phyloP scores from a whole-genome alignment of 1,284 basidiomycete species.

The Waitea zeae region DNA sequence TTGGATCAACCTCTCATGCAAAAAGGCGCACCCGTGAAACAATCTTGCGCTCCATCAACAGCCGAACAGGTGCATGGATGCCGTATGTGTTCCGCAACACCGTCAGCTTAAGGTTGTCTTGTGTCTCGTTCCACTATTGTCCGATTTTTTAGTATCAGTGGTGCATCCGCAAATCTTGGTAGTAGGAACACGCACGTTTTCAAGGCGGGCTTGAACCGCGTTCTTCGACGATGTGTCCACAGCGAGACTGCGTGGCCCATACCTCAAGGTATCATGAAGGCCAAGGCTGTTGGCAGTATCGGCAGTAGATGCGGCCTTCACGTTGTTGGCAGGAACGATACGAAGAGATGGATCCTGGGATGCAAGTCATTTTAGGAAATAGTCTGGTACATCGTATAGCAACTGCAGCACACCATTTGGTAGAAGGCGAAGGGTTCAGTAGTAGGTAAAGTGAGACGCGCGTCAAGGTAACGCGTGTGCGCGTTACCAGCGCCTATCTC shows the following conservation, averaged over 20 bases:
- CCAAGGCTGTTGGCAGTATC: conserved; percentile 58
- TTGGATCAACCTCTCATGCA: background rate
- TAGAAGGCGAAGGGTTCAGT: too few relatives aligned
- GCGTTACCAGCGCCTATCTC: too few relatives aligned
- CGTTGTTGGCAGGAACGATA: conserved; percentile 38
- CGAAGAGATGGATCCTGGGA: conserved; percentile 44
- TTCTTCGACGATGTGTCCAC: conserved; percentile 44
- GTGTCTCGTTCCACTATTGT: conserved; percentile 80
- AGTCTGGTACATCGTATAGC: too few relatives aligned
- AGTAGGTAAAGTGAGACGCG: too few relatives aligned
- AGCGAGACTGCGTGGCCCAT: conserved; percentile 62
- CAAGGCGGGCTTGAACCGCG: conserved; percentile 42
- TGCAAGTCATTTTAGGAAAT: too few relatives aligned
- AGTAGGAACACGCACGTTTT: conserved; percentile 34
- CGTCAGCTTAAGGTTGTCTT: conserved; percentile 75
- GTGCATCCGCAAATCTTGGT: conserved; percentile 1
- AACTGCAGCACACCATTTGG: too few relatives aligned
- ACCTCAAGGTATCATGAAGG: conserved; percentile 61
- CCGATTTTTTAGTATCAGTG: conserved; percentile 3
- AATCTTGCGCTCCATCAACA: conserved; percentile 88
- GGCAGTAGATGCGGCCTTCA: conserved; percentile 47
- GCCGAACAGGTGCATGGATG: conserved; percentile 74
- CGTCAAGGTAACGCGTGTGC: too few relatives aligned
- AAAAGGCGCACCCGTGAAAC: conserved; percentile 48
- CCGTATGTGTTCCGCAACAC: conserved; percentile 79